Conservation (phyloP, 805 yeast species). For the Cyberlindnera sargentensis region DNA sequence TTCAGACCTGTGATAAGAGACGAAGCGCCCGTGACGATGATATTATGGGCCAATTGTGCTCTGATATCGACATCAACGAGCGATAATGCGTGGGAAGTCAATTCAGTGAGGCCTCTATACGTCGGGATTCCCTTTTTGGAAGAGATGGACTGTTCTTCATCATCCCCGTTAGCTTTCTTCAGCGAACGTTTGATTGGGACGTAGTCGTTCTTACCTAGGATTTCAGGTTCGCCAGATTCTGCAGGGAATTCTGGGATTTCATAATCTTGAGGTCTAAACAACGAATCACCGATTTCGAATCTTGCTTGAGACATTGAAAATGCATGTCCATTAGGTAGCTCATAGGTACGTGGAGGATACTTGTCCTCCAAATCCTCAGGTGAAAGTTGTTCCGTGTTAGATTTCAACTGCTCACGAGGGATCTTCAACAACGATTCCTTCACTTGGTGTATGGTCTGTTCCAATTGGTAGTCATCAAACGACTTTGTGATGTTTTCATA, state of each 20-base stretch:
- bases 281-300: constrained; percentile 58
- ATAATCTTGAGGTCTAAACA: constrained; percentile 55
- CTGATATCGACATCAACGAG: constrained; percentile 74
- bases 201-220: constrained; percentile 48
- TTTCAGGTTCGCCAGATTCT: constrained; percentile 47
- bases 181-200: constrained; percentile 61
- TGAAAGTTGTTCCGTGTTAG: neutral
- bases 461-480: constrained; percentile 49
- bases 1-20: constrained; percentile 77
- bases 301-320: constrained; percentile 56
- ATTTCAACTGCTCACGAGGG: constrained; percentile 32
- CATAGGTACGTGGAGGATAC: constrained; percentile 44
- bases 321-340: constrained; percentile 70
- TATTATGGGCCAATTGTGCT: constrained; percentile 81
- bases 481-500: constrained; percentile 27
- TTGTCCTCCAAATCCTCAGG: constrained; percentile 21
- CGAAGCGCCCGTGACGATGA: constrained; percentile 80
- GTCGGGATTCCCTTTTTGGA: constrained; percentile 2
- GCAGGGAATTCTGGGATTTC: constrained; percentile 30
- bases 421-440: constrained; percentile 64
- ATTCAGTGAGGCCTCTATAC: constrained; percentile 47
- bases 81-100: constrained; percentile 49
- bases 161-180: constrained; percentile 27
- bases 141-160: constrained; percentile 10
- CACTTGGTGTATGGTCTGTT: constrained; percentile 58